Percentiles rank a stretch among this genome's conserved stretches.
These are phyloP conservation scores for Arthrocladium fulminans DNA, from an alignment of 2,329 filamentous ascomycete species.

Conservation along the genomic window DNA sequence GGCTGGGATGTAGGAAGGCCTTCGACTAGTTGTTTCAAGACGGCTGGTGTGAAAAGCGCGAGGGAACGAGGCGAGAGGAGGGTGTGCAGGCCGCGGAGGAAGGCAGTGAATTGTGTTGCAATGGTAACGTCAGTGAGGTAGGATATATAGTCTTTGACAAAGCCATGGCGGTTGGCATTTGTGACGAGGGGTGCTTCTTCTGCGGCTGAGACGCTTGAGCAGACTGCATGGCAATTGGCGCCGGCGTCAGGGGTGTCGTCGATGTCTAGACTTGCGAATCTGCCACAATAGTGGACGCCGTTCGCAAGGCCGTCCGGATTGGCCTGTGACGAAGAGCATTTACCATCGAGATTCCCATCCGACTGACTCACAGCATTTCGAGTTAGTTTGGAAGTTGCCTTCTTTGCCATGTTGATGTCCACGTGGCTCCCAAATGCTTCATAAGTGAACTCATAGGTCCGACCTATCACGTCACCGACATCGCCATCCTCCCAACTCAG, in stretches of 20 bases:
- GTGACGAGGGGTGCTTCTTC: slow-evolving; percentile 65
- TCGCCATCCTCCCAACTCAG: slow-evolving; percentile 72
- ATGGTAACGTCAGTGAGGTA: slow-evolving; percentile 76
- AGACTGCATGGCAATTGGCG: neutral
- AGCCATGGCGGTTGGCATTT: slow-evolving; percentile 65
- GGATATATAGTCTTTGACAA: slow-evolving; percentile 73
- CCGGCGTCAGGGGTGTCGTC: neutral
- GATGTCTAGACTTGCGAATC: neutral
- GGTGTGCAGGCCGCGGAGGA: slow-evolving; percentile 68
- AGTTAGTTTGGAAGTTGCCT: slow-evolving; percentile 28
- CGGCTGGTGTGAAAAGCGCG: slow-evolving; percentile 53
- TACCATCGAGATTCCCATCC: slow-evolving; percentile 16
- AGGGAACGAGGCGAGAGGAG: slow-evolving; percentile 65
- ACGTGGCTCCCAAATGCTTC: slow-evolving; percentile 47
- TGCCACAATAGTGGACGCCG: neutral
- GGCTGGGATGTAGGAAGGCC: slow-evolving; percentile 56
- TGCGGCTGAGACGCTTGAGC: slow-evolving; percentile 16
- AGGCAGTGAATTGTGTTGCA: slow-evolving; percentile 66
- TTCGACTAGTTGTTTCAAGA: slow-evolving; percentile 72
- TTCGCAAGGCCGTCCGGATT: neutral
- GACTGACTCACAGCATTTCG: neutral
- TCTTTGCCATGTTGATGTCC: slow-evolving; percentile 47
- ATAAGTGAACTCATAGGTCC: slow-evolving; percentile 79
- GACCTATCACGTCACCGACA: slow-evolving; percentile 71
- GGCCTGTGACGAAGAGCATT: slow-evolving; percentile 8